Base-by-base conservation (phyloP, 768 basidiomycete genomes). In the Serendipita sp. region DNA sequence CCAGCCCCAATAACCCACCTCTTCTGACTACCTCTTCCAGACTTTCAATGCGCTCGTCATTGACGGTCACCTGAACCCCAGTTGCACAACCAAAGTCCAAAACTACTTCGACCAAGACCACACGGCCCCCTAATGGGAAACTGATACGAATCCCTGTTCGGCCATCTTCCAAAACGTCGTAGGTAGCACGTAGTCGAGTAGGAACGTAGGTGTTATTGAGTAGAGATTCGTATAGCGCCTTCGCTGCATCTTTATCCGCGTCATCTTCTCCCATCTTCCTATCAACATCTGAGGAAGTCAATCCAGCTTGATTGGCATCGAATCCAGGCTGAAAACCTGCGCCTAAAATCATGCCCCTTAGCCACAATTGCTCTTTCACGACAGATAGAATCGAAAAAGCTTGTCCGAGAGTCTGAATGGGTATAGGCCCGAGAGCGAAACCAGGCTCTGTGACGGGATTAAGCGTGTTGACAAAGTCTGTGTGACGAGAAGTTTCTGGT, bases 291-390 rank as follows among this genome's bases (percentile, higher is more conserved):
- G 31, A 26, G 22, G 9, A 9, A 7, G 45, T 20, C 14, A 5
- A 11, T 4, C 17, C n/a, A 3, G 31, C 17, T 24, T 58, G 17
- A 33, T 26, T 31, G 30, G 53, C 13, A 4, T 11, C 31, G 28
- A 20, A 58, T 22, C 53, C 53, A 24, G 13, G 22, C 31, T 58
- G 53, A 31, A 58, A 58, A 11, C 53, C 53, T n/a, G 30, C 53
- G 24, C 53, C 53, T 33, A 28, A 9, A 28, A 58, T 17, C 24
- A 58, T 22, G 4, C 22, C 22, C 24, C 31, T 26, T n/a, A 58
- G n/a, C 53, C 53, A 58, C 11, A 58, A 28, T 31, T 58, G 53
- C 53, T 58, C 53, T 31, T 58, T 58, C 3, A 58, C 22, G 31
- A 58, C 31, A 31, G n/a, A 26, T 3, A 58, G 22, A n/a, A 58